Percentiles rank a stretch among this genome's conserved stretches.
Evolutionary conservation across 306 rosid genomes (phyloP).

Genomic region (Hippophae rhamnoides): DNA sequence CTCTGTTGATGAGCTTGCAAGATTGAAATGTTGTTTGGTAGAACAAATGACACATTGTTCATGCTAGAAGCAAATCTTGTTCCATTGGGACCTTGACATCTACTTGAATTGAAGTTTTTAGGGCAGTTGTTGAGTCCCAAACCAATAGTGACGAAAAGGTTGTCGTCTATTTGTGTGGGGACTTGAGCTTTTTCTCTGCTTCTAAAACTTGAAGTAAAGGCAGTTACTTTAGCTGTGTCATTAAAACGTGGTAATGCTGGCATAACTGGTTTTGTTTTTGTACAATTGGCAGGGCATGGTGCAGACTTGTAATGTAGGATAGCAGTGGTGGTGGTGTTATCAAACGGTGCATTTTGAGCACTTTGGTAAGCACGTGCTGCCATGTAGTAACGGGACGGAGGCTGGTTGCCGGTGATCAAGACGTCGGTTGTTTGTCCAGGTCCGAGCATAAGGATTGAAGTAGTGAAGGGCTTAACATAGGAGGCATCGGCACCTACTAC

Average conservation of each 20-base stretch:
- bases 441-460: slow-evolving; percentile 67
- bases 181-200: slow-evolving; percentile 51
- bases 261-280: slow-evolving; percentile 36
- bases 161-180: slow-evolving; percentile 62
- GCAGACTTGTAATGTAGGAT: slow-evolving; percentile 59
- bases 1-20: slow-evolving; percentile 58
- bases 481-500: slow-evolving; percentile 91
- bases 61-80: slow-evolving; percentile 81
- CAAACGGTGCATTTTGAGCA: slow-evolving; percentile 64
- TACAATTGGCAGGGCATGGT: slow-evolving; percentile 37
- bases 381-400: slow-evolving; percentile 54
- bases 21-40: slow-evolving; percentile 55
- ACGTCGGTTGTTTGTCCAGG: slow-evolving; percentile 98
- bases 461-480: slow-evolving; percentile 73
- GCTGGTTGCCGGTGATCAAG: slow-evolving; percentile 59
- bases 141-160: slow-evolving; percentile 58
- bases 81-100: slow-evolving; percentile 85
- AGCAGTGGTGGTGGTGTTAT: slow-evolving; percentile 89
- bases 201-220: slow-evolving; percentile 47
- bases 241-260: slow-evolving; percentile 67
- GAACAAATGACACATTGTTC: slow-evolving; percentile 68
- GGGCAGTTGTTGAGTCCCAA: slow-evolving; percentile 80
- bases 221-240: slow-evolving; percentile 66
- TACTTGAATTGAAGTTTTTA: slow-evolving; percentile 10
- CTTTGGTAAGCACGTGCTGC: slow-evolving; percentile 76